A percentile compares a stretch with the other conserved stretches of the same genome.
phyloP scores from a whole-genome alignment of 176 grass and related monocot species.

The Neostapfia colusana region DNA sequence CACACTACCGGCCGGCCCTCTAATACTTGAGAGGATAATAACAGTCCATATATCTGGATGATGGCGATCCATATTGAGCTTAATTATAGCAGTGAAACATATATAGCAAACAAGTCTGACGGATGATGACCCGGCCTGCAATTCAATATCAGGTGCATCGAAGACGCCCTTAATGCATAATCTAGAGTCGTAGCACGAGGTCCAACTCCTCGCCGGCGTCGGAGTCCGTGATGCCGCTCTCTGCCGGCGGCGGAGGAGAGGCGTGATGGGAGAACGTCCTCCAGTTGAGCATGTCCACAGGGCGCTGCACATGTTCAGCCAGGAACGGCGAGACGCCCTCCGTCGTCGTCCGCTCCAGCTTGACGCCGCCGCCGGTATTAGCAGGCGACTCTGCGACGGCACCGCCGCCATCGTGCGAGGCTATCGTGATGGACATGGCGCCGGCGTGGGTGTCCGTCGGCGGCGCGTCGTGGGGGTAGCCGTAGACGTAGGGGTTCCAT shows the following conservation, averaged over 20 bases:
- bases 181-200: not conserved
- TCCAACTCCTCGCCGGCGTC: not conserved
- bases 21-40: not conserved
- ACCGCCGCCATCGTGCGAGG: not conserved
- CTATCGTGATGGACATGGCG: not conserved
- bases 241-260: not conserved
- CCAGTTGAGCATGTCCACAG: not conserved
- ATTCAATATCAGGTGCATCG: not conserved
- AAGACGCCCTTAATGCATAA: not conserved
- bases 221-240: not conserved
- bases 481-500: slow-evolving; percentile 44
- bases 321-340: not conserved
- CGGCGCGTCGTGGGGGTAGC: not conserved
- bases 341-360: not conserved
- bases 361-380: not conserved
- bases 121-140: not conserved
- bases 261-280: not conserved
- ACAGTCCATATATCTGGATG: not conserved
- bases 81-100: not conserved
- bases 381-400: not conserved
- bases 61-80: not conserved
- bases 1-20: not conserved
- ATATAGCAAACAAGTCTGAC: not conserved
- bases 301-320: not conserved
- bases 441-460: not conserved